Evolutionary conservation across 768 basidiomycete genomes (phyloP).

Genomic region (Guyanaporus albipodus): DNA sequence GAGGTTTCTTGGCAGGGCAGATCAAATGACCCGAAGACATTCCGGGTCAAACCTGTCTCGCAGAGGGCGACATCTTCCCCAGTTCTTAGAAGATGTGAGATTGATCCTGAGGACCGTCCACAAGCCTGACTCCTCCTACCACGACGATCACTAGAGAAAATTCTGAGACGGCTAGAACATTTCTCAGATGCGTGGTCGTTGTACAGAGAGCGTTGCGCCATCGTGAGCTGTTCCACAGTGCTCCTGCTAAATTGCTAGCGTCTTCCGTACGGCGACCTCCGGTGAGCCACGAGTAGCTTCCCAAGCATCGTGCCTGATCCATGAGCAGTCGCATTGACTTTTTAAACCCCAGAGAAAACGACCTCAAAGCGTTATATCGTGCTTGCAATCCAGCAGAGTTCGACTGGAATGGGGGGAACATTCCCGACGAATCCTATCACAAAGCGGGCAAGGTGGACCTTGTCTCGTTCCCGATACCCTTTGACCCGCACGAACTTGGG

Average conservation of each 20-base stretch:
- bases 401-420: background rate
- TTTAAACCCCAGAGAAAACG: no score
- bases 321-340: no score
- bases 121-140: no score
- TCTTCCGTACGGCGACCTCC: no score
- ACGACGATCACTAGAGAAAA: no score
- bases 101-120: background rate
- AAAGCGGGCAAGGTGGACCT: conserved; percentile 46
- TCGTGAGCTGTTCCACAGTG: no score
- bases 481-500: conserved; percentile 1
- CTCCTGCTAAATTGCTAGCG: no score
- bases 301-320: no score
- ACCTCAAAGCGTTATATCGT: background rate
- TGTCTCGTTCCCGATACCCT: conserved; percentile 27
- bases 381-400: conserved; percentile 9
- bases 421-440: conserved; percentile 23
- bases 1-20: conserved; percentile 50
- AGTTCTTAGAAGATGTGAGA: conserved; percentile 42
- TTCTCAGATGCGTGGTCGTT: no score
- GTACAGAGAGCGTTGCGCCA: no score
- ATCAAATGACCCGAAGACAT: conserved; percentile 40
- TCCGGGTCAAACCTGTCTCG: conserved; percentile 16
- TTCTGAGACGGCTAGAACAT: no score
- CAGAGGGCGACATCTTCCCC: conserved; percentile 39
- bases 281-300: no score